Base-by-base conservation (phyloP, 495 filamentous ascomycete species). In the Hyaloscypha hepaticicola region DNA sequence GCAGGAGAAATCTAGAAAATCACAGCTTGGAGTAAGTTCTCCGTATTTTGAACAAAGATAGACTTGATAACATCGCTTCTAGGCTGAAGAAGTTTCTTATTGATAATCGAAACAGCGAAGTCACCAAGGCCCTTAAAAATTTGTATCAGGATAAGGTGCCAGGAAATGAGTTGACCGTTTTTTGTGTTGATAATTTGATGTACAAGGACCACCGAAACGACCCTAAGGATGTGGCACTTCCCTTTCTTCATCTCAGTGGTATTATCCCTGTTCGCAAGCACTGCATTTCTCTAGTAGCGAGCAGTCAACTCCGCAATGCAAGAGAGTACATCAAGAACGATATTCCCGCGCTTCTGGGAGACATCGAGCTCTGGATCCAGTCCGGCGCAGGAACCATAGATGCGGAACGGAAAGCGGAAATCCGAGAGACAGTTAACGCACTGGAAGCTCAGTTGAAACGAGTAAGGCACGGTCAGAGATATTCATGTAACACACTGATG, bases 281-380 rank as follows among this genome's bases (percentile, higher is more conserved):
- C 55, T 78, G 76, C 64, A 72, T 75, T 28, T 51, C 69, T 5
- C 70, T 78, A 31, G 74, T 80, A 5, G 75, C 74, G n/a, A 64
- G 77, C 24, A 73, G 71, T 57, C 75, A 77, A 55, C 69, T 72
- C 57, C 66, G 68, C 16, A 64, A 71, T 27, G 72, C 72, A 0
- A 70, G 24, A 14, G 60, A 69, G 33, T 78, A 76, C 56, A 72
- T 80, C 14, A 49, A 65, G 7, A 55, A 75, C 55, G 68, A 76
- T 27, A 70, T 78, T 33, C 72, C 73, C 19, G 67, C 68, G 6
- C 60, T 80, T 25, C 59, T 78, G 9, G 70, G 70, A 56, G 69
- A 69, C 2, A 45, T 77, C 12, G 69, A 71, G 24, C 72, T 80
- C 4, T 80, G 78, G 78, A 71, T 80, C 1, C 68, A 76, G 56